Evolutionary conservation across 345 rosid genomes (phyloP), one percentile per base, ranked within the genome.

Genomic region (Euphorbia lathyris): DNA sequence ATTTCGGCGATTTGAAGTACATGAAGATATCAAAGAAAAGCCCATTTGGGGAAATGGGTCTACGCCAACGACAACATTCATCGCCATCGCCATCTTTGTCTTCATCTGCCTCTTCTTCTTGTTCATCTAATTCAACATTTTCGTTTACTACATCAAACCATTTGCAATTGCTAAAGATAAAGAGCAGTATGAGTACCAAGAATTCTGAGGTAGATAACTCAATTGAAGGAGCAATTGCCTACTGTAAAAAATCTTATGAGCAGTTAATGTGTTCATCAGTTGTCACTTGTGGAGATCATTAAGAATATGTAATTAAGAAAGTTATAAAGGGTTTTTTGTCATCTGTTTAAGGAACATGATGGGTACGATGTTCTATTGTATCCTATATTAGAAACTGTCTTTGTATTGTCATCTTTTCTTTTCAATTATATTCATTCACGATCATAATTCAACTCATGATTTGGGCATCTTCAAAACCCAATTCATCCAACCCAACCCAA

Each of bases 211-310:
- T 82, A 7, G 97, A 92, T 66, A 79, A 77, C 72, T 86, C 93
- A 60, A 87, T 96, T 16, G 86, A 89, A 64, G 98, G 88, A 71
- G 99, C 99, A 2, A 90, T 96, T 73, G 96, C 93, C 81, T 94
- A 96, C 75, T 96, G 98, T 74, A 90, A 92, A 58, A 87, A 73
- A 65, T 90, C 98, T 53, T 86, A 82, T 50, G 84, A 82, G 29
- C 79, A 79, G 34, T 66, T 56, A 45, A 63, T 80, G 64, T 73
- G 72, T 0, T 71, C 78, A 32, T 34, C 67, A 72, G 70, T 76
- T 53, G 69, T 85, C 61, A 86, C 69, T 71, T 68, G 72, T 42
- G 80, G 77, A 56, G 85, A 81, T 19, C 65, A 74, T 69, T 86
- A 34, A 34, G 38, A 34, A 34, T 2, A 34, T 34, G 38, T 34